A percentile compares a stretch with the other conserved stretches of the same genome.
Conservation (phyloP, 805 yeast genomes). For the Saturnispora sekii region DNA sequence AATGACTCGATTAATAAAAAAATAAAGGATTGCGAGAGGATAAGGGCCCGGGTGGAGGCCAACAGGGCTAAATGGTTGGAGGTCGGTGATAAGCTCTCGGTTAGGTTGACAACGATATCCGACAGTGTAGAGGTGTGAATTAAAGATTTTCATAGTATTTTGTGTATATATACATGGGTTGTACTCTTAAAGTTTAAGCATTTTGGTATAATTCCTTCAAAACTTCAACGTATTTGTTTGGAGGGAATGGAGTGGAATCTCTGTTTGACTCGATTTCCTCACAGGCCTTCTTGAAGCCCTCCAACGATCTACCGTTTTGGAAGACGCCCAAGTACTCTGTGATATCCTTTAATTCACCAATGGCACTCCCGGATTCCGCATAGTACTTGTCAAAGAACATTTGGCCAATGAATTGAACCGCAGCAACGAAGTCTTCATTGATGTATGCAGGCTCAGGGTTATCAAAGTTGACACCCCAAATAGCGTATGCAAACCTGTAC, state of each 20-base stretch:
- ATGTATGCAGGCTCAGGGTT: constrained; percentile 48
- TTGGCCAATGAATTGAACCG: constrained; percentile 59
- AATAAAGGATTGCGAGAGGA: constrained; percentile 19
- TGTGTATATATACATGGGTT: neutral
- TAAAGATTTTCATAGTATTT: no score
- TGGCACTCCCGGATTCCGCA: constrained; percentile 24
- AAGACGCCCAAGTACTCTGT: constrained; percentile 29
- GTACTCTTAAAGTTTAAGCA: neutral
- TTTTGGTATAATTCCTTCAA: constrained; percentile 5
- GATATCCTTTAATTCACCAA: constrained; percentile 33
- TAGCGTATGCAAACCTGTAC: constrained; percentile 69
- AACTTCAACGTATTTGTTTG: constrained; percentile 6
- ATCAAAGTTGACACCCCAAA: constrained; percentile 76
- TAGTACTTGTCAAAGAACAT: constrained; percentile 50
- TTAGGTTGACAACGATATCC: constrained; percentile 3
- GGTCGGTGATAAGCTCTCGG: constrained; percentile 12
- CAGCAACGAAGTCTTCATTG: constrained; percentile 52
- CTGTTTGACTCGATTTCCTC: constrained; percentile 28
- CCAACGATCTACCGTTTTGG: constrained; percentile 28
- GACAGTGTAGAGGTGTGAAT: constrained; percentile 2
- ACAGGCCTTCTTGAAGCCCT: constrained; percentile 28
- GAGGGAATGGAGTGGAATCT: constrained; percentile 9
- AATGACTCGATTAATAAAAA: constrained; percentile 16
- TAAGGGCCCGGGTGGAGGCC: constrained; percentile 14
- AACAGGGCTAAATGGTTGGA: constrained; percentile 21